phyloP scores from a whole-genome alignment of 805 yeast species.

The Starmera amethionina region DNA sequence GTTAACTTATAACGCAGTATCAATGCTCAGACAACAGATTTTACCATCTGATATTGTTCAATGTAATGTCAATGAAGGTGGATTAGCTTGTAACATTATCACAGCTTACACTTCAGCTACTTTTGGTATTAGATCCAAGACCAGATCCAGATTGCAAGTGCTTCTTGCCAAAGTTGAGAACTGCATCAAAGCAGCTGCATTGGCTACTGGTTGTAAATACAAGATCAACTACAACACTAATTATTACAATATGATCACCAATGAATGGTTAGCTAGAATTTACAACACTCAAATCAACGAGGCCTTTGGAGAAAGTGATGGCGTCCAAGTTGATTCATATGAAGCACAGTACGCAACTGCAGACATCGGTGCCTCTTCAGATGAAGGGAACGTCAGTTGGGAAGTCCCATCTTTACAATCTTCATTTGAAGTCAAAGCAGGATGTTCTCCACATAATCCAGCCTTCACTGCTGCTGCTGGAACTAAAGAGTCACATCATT shows the following conservation, averaged over 20 bases:
- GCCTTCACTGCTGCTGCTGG: neutral
- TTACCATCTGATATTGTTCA: neutral
- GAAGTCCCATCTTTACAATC: neutral
- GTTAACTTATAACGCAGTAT: neutral
- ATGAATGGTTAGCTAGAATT: neutral
- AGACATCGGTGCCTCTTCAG: neutral
- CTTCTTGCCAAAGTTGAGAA: neutral
- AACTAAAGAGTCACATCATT: neutral
- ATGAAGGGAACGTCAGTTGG: neutral
- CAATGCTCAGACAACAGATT: neutral
- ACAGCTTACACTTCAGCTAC: neutral
- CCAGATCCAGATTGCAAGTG: neutral
- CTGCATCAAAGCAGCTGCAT: conserved; percentile 5
- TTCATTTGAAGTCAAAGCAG: neutral
- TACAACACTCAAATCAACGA: neutral
- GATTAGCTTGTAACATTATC: neutral
- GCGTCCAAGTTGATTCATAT: too few relatives aligned
- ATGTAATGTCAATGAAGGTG: neutral
- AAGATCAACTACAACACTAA: neutral
- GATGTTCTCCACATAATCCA: neutral
- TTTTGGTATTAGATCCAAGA: neutral
- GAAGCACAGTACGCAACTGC: too few relatives aligned
- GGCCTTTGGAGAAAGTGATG: too few relatives aligned
- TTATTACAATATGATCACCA: neutral
- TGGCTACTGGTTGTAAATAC: conserved; percentile 20